These are phyloP conservation scores for Mesembryanthemum crystallinum DNA, from an alignment of 148 eudicot genomes.

Conservation along the genomic window DNA sequence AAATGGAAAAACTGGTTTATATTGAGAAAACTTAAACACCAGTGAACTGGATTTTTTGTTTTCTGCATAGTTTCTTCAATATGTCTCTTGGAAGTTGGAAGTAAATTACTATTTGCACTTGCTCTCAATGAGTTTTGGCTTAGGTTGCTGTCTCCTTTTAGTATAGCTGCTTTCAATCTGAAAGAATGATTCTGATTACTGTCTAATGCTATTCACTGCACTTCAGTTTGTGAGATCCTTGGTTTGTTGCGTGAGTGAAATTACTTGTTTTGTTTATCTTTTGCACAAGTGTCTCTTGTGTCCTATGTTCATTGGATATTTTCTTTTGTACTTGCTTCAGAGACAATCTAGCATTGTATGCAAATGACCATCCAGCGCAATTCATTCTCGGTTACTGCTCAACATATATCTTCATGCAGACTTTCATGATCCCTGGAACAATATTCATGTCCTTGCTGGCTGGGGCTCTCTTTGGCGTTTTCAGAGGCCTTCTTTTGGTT, in stretches of 20 bases:
- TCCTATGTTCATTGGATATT: slow-evolving; percentile 6
- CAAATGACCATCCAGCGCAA: slow-evolving; percentile 73
- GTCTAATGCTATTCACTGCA: not conserved
- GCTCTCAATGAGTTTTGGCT: not conserved
- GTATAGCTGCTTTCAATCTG: not conserved
- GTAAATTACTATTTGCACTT: not conserved
- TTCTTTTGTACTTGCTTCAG: slow-evolving; percentile 45
- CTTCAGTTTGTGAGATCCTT: not conserved
- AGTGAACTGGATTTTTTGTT: not conserved
- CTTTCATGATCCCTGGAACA: slow-evolving; percentile 99
- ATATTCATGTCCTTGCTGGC: slow-evolving; percentile 97
- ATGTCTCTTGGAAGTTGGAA: not conserved
- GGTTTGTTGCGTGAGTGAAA: not conserved
- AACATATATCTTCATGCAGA: slow-evolving; percentile 98
- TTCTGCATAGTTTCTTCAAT: not conserved
- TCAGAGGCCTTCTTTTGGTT: slow-evolving; percentile 80
- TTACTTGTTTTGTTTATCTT: not conserved
- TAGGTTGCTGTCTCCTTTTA: not conserved
- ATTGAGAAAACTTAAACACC: not conserved
- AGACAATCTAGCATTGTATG: slow-evolving; percentile 75
- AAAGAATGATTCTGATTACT: not conserved
- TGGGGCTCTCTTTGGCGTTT: slow-evolving; percentile 95
- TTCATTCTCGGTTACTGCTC: slow-evolving; percentile 93
- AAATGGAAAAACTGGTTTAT: not conserved
- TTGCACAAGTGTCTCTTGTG: not conserved